These are phyloP conservation scores for Penicillium macrosclerotiorum DNA, from an alignment of 495 filamentous ascomycete species.

Conservation along the genomic window DNA sequence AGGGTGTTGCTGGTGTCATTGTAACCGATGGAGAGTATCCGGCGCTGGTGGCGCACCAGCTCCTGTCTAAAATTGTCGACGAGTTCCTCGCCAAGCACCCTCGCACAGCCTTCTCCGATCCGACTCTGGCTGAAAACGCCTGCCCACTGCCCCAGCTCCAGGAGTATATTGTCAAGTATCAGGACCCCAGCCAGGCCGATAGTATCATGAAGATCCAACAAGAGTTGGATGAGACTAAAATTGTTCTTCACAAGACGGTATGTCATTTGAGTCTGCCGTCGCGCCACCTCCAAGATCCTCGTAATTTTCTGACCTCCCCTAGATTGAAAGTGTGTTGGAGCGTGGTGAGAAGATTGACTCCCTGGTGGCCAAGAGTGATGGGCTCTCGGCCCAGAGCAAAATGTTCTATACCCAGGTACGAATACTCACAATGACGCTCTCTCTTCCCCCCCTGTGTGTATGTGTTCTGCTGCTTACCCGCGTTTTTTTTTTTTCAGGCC, in stretches of 20 bases:
- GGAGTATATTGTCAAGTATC: conserved; percentile 81
- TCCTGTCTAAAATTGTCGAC: conserved; percentile 88
- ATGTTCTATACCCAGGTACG: conserved; percentile 86
- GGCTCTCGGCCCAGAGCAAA: conserved; percentile 84
- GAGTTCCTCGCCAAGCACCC: conserved; percentile 87
- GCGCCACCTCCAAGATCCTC: too few relatives aligned
- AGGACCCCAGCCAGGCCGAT: conserved; percentile 84
- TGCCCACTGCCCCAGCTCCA: conserved; percentile 67
- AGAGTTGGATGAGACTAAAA: conserved; percentile 97
- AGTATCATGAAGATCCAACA: conserved; percentile 94
- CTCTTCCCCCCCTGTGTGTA: too few relatives aligned
- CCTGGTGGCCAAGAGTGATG: conserved; percentile 84
- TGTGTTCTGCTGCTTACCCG: too few relatives aligned
- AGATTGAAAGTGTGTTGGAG: conserved; percentile 81
- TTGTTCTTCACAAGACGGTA: conserved; percentile 89
- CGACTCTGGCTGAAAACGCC: conserved; percentile 33
- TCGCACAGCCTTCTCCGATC: conserved; percentile 58
- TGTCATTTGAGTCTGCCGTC: not conserved
- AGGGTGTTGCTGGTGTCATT: conserved; percentile 84
- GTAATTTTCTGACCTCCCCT: not conserved
- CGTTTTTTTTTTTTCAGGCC: conserved; percentile 66
- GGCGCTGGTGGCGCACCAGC: conserved; percentile 84
- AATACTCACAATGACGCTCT: not conserved
- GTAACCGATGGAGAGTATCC: conserved; percentile 92
- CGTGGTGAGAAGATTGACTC: conserved; percentile 86